Evolutionary conservation across 1,139 yeast genomes (phyloP).

Genomic region (Diutina mesorugosa): DNA sequence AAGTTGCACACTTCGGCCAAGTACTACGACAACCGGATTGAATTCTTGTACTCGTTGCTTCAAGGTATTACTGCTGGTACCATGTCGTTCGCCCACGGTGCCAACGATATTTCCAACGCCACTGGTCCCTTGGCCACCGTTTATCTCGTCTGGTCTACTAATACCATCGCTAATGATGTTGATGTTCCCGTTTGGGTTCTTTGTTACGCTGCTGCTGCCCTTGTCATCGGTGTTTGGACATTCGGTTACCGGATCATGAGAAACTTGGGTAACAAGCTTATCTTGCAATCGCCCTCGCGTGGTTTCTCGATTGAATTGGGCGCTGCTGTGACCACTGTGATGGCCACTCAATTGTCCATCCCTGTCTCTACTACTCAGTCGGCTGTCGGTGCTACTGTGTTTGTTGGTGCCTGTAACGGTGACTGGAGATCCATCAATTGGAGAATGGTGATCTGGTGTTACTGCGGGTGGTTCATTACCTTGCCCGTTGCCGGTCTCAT

Average conservation of each 20-base stretch:
- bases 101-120: constrained; percentile 72
- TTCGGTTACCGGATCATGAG: constrained; percentile 63
- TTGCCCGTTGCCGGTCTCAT: constrained; percentile 64
- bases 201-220: constrained; percentile 54
- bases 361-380: constrained; percentile 73
- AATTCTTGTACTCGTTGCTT: constrained; percentile 54
- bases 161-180: constrained; percentile 40
- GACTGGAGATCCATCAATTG: constrained; percentile 58
- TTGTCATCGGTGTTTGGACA: constrained; percentile 62
- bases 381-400: constrained; percentile 72
- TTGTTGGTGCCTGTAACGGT: constrained; percentile 61
- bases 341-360: constrained; percentile 65
- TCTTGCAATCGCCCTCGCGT: constrained; percentile 67
- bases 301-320: constrained; percentile 75
- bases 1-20: constrained; percentile 45
- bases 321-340: constrained; percentile 63
- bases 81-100: constrained; percentile 76
- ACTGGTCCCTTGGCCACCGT: constrained; percentile 66
- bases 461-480: constrained; percentile 62
- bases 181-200: constrained; percentile 60
- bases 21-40: constrained; percentile 61
- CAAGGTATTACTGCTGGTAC: constrained; percentile 70
- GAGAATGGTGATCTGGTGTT: constrained; percentile 67
- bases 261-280: constrained; percentile 63
- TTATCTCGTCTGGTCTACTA: constrained; percentile 43